Base-by-base conservation (phyloP, 345 rosid species). In the Crucihimalaya himalaica region DNA sequence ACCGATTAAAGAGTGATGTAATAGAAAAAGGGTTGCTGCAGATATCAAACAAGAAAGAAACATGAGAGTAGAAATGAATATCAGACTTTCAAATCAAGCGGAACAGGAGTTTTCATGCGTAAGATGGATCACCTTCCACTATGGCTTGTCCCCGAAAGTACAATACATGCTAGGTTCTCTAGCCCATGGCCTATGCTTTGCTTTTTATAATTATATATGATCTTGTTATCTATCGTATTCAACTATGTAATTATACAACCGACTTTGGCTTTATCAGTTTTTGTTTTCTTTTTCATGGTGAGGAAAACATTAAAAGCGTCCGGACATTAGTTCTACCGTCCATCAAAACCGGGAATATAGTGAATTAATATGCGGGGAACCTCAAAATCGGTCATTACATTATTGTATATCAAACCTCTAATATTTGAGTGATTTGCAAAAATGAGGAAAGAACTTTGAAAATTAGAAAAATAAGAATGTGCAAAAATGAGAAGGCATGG, bases 91-190 rank as follows among this genome's bases (percentile, higher is more conserved):
- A 70, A 76, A 76, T 69, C 70, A 63, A 75, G 50, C 4, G 53
- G 57, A 76, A 51, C 80, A 76, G 52, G 25, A 56, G 52, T 8
- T 27, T 70, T 62, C 75, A 63, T 69, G 71, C 75, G 75, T 69
- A 48, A 34, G 75, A 63, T 76, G 35, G 66, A 47, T 76, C 80
- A 76, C 31, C 59, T 56, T 70, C 80, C 80, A 76, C 80, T 76
- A 76, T 76, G 32, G 16, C 51, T 76, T 76, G 80, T 76, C 75
- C 76, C 80, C 71, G 23, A 43, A 68, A 76, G 66, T 76, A 76
- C 66, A 34, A 55, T 69, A 70, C 80, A 76, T 27, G 58, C 65
- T 70, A 76, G 45, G 53, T 56, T 70, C 59, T 57, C 31, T 63
- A 63, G 71, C 18, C 47, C 45, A 27, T 63, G 52, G 52, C 80